Base-by-base conservation (phyloP, 2,329 filamentous ascomycete genomes). In the Aureobasidium musti region DNA sequence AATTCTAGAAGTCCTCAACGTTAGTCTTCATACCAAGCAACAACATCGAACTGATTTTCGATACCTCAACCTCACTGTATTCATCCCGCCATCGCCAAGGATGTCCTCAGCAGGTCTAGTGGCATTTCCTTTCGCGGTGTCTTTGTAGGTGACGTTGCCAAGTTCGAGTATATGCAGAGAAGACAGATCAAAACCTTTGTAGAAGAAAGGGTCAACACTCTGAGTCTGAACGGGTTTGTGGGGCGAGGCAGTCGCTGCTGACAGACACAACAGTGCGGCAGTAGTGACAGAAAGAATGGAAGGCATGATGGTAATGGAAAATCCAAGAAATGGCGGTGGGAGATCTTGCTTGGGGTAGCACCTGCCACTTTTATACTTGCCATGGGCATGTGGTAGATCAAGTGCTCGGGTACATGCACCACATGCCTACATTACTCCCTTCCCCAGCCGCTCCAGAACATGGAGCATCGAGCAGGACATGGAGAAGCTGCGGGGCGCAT, bases 41-140 rank as follows among this genome's bases (percentile, higher is more conserved):
- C n/a, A 17, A 17, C 3, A 3, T 3, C 3, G 14, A 14, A 14
- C 35, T 17, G 35, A 13, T 39, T 26, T 1, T 33, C 6, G 11
- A 23, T 21, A 69, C 68, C 68, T 67, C 21, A 77, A 67, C 7
- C 76, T 70, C 21, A 76, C 75, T 11, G 72, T 74, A 60, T 77
- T 77, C 59, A 63, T 63, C 2, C 59, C 59, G 14, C 59, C 59
- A 67, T 74, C 74, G 7, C 71, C 74, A 3, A 77, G 71, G 53
- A 77, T 77, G 37, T 75, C 74, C 59, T 77, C 75, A 17, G 66
- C 49, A 28, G 56, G 59, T 14, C 59, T 50, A n/a, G 59, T 63
- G 7, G 45, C 45, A 35, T 63, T 63, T 8, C n/a, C 30, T 19
- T 47, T 47, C 19, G 59, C 59, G 4, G 59, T 63, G 10, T 63